Conservation (phyloP, 805 yeast genomes). For the Metschnikowia cerradonensis region DNA sequence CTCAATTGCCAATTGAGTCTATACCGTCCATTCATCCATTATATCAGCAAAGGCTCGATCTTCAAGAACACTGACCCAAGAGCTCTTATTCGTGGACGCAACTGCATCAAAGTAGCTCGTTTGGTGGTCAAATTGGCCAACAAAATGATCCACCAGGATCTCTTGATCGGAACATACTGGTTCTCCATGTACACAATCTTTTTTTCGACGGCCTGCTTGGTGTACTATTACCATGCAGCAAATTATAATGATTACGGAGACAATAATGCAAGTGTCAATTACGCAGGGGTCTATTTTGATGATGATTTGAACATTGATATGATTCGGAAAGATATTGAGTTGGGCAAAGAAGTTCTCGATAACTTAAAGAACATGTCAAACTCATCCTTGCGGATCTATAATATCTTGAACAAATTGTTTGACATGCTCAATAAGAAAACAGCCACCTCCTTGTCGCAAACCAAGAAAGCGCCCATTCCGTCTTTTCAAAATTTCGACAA, state of each 20-base stretch:
- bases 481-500: constrained; percentile 16
- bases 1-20: constrained; percentile 75
- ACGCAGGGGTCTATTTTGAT: constrained; percentile 43
- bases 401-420: constrained; percentile 72
- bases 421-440: constrained; percentile 75
- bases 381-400: constrained; percentile 78
- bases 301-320: constrained; percentile 49
- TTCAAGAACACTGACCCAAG: constrained; percentile 45
- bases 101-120: constrained; percentile 80
- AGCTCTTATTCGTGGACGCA: constrained; percentile 70
- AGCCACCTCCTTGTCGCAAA: constrained; percentile 38
- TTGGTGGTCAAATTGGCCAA: constrained; percentile 77
- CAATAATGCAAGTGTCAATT: constrained; percentile 30
- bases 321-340: constrained; percentile 68
- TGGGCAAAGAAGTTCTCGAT: constrained; percentile 72
- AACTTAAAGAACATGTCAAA: constrained; percentile 66
- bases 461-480: constrained; percentile 5
- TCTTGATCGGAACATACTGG: constrained; percentile 86
- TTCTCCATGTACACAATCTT: constrained; percentile 85
- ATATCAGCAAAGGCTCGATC: constrained; percentile 53
- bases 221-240: constrained; percentile 67
- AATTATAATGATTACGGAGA: constrained; percentile 26
- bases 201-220: constrained; percentile 82
- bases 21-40: constrained; percentile 86
- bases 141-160: constrained; percentile 67